phyloP scores from a whole-genome alignment of 1,284 basidiomycete species.

The Volvariella volvacea region DNA sequence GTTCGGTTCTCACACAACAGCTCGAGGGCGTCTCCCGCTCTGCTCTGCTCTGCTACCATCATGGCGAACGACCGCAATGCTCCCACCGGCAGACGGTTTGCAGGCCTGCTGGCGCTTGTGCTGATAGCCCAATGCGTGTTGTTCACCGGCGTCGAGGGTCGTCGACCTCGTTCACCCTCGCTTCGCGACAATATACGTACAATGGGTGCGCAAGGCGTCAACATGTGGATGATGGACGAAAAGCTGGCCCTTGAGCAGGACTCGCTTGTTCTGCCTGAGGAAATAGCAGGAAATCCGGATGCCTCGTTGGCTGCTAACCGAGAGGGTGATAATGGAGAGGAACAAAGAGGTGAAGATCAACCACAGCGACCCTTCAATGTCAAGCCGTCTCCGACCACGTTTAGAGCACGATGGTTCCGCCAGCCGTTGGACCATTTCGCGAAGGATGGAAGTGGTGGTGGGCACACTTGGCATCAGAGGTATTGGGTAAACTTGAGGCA shows the following conservation, averaged over 20 bases:
- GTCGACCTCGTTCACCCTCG: neutral
- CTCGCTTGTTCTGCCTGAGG: conserved; percentile 6
- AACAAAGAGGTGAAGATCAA: neutral
- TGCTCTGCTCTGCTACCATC: too few species aligned
- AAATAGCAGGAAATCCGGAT: conserved; percentile 8
- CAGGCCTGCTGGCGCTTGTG: too few species aligned
- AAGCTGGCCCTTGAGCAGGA: conserved; percentile 7
- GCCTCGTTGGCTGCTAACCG: too few species aligned
- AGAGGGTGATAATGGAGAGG: too few species aligned
- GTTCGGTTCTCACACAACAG: too few species aligned
- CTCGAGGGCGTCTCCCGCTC: too few species aligned
- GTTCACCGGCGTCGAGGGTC: too few species aligned
- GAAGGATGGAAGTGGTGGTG: conserved; percentile 23
- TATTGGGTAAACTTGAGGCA: conserved; percentile 90
- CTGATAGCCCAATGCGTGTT: too few species aligned
- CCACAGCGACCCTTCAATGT: neutral
- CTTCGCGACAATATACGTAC: conserved; percentile 13
- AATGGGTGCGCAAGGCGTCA: conserved; percentile 41
- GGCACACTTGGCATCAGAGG: conserved; percentile 60
- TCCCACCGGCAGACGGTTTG: too few species aligned
- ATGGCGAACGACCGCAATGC: too few species aligned
- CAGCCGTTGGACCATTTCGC: conserved; percentile 83
- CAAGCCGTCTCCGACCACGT: conserved; percentile 24
- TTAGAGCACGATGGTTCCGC: conserved; percentile 62
- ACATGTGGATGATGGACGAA: conserved; percentile 34